Evolutionary conservation across 2,329 filamentous ascomycete genomes (phyloP).

Genomic region (Periconia digitata): DNA sequence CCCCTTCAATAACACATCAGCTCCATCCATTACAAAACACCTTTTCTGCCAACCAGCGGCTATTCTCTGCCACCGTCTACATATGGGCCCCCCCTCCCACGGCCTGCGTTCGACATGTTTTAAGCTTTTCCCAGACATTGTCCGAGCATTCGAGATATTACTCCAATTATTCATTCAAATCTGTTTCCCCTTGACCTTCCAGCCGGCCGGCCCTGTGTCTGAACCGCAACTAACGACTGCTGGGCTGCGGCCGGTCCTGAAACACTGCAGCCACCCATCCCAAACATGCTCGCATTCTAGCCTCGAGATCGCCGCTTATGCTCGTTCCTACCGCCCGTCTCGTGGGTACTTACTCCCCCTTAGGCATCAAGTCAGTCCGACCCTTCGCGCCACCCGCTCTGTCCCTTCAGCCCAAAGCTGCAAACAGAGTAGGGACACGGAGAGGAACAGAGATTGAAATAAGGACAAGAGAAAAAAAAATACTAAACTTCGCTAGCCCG

Average conservation of each 20-base stretch:
- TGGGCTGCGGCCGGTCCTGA: neutral
- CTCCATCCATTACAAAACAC: too few relatives aligned
- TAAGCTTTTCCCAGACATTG: too few relatives aligned
- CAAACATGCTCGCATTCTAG: conserved; percentile 5
- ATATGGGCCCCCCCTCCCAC: too few relatives aligned
- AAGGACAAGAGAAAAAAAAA: neutral
- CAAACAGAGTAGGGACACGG: neutral
- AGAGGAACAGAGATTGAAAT: neutral
- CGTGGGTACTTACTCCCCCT: conserved; percentile 3
- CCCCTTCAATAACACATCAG: too few relatives aligned
- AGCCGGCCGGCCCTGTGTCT: too few relatives aligned
- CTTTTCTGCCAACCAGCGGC: too few relatives aligned
- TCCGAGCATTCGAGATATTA: too few relatives aligned
- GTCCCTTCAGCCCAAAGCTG: conserved; percentile 3
- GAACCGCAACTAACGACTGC: neutral
- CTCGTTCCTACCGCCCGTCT: conserved; percentile 8
- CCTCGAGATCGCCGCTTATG: conserved; percentile 3
- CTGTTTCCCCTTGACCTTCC: too few relatives aligned
- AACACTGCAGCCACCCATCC: neutral
- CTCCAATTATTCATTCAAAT: too few relatives aligned
- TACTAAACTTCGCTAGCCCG: neutral
- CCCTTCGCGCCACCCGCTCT: neutral
- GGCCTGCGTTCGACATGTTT: too few relatives aligned
- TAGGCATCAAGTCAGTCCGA: conserved; percentile 6
- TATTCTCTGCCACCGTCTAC: too few relatives aligned